These are phyloP conservation scores for Isatis lusitanica DNA, from an alignment of 441 rosid species.

Conservation along the genomic window DNA sequence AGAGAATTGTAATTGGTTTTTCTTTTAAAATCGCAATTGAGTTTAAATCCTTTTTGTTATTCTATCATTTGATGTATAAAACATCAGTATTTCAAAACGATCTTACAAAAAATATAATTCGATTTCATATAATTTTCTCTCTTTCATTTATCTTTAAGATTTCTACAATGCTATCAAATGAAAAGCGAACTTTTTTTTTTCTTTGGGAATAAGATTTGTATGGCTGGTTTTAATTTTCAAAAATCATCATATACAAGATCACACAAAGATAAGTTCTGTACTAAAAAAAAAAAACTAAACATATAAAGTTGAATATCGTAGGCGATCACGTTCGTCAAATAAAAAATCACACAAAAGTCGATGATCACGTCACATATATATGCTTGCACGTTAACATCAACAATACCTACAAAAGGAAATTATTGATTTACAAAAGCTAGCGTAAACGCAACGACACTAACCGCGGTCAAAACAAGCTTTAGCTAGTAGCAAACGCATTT, in stretches of 20 bases:
- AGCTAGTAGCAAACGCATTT: slow-evolving; percentile 39
- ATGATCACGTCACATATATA: slow-evolving; percentile 11
- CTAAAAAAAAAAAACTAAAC: background rate
- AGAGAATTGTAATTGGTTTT: background rate
- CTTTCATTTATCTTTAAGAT: too few relatives aligned
- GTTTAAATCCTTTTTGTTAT: background rate
- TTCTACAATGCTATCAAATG: background rate
- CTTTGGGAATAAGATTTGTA: background rate
- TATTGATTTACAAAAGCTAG: slow-evolving; percentile 11
- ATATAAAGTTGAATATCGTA: background rate
- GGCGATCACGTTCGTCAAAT: background rate
- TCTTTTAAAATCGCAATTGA: background rate
- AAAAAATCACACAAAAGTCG: slow-evolving; percentile 17
- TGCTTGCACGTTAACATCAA: slow-evolving; percentile 16
- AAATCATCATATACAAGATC: background rate
- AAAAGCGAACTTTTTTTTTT: background rate
- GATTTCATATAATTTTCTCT: background rate
- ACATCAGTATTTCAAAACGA: background rate
- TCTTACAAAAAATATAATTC: background rate
- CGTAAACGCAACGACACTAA: slow-evolving; percentile 27
- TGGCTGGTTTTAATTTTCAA: background rate
- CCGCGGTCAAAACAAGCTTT: slow-evolving; percentile 22
- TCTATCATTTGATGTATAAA: background rate
- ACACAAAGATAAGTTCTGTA: background rate
- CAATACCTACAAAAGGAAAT: background rate